Evolutionary conservation across 2,329 filamentous ascomycete species (phyloP).

Genomic region (Aspergillus intermedius): DNA sequence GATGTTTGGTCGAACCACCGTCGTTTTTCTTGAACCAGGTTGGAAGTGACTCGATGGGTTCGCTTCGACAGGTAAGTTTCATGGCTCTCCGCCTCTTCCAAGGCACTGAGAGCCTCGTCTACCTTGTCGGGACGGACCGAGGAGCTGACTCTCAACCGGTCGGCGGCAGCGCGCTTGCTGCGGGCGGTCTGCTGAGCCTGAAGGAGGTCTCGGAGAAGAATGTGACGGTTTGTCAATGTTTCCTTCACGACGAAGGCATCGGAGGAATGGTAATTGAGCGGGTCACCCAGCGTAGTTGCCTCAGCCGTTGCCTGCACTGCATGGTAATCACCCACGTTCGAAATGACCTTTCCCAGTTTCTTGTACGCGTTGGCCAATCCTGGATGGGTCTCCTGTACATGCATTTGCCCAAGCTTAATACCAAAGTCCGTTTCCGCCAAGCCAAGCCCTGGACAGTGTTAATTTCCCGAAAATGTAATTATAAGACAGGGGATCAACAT

Average conservation of each 20-base stretch:
- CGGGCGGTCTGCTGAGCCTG: constrained; percentile 83
- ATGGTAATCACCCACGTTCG: constrained; percentile 90
- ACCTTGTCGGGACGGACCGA: constrained; percentile 92
- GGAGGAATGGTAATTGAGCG: constrained; percentile 87
- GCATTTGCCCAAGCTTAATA: constrained; percentile 78
- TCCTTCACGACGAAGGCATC: constrained; percentile 98
- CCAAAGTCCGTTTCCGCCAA: constrained; percentile 90
- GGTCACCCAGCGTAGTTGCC: constrained; percentile 88
- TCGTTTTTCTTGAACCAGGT: constrained; percentile 79
- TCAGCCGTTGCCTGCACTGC: constrained; percentile 94
- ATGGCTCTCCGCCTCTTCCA: constrained; percentile 78
- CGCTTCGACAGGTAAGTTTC: constrained; percentile 79
- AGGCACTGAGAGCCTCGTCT: constrained; percentile 85
- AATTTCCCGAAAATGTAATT: constrained; percentile 2
- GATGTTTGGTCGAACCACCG: constrained; percentile 86
- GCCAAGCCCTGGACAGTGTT: constrained; percentile 61
- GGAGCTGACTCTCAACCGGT: constrained; percentile 78
- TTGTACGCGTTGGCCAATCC: constrained; percentile 86
- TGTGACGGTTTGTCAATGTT: constrained; percentile 93
- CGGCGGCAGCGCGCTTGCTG: constrained; percentile 75
- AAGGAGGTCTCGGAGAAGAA: constrained; percentile 84
- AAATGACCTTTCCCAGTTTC: constrained; percentile 88
- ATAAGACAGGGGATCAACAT: constrained; percentile 23
- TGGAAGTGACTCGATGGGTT: constrained; percentile 80
- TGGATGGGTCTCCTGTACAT: constrained; percentile 81